Conservation (phyloP, 2,329 filamentous ascomycete species). For the Clonostachys chloroleuca region DNA sequence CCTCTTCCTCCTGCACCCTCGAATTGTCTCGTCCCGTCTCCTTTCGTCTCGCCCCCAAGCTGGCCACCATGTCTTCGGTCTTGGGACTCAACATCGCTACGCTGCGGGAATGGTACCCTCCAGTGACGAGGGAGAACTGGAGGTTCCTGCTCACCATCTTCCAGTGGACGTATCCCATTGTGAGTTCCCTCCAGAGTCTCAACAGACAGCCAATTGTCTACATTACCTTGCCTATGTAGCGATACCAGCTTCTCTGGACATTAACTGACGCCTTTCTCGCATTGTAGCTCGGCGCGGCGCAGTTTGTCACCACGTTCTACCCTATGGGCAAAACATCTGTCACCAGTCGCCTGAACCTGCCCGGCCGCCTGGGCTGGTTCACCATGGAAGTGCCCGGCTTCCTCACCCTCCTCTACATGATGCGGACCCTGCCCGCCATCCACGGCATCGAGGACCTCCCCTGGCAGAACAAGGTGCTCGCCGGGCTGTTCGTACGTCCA, state of each 20-base stretch:
- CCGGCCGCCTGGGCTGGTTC: conserved; percentile 82
- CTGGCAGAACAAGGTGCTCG: conserved; percentile 75
- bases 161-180: conserved; percentile 47
- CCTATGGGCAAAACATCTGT: conserved; percentile 90
- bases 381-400: conserved; percentile 83
- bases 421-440: conserved; percentile 61
- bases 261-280: conserved; percentile 1
- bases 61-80: no score
- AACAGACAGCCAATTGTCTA: conserved; percentile 3
- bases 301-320: conserved; percentile 79
- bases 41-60: no score
- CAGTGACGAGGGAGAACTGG: conserved; percentile 50
- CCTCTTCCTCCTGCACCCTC: no score
- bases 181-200: conserved; percentile 19
- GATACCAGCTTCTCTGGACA: background rate
- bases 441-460: conserved; percentile 58
- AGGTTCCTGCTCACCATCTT: conserved; percentile 46
- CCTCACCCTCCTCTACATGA: conserved; percentile 72
- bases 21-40: no score
- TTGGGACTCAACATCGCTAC: no score
- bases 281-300: conserved; percentile 50
- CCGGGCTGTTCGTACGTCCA: conserved; percentile 49
- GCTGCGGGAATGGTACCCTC: conserved; percentile 42
- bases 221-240: background rate
- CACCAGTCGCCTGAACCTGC: conserved; percentile 72